These are phyloP conservation scores for Ceratocystis ficicola DNA, from an alignment of 2,329 filamentous ascomycete genomes.

Conservation along the genomic window DNA sequence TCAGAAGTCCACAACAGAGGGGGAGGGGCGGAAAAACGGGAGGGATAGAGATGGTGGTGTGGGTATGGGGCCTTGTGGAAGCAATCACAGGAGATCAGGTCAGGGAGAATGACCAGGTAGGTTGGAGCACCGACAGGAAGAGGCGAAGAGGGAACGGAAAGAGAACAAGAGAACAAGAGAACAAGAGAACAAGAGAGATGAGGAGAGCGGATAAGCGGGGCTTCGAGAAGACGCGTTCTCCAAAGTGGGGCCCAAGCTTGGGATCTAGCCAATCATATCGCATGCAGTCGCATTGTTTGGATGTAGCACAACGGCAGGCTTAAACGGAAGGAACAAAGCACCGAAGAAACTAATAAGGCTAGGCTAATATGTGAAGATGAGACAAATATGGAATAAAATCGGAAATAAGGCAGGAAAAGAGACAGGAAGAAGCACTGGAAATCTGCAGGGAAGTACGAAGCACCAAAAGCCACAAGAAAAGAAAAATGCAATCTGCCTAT, in stretches of 20 bases:
- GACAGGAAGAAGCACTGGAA: background rate
- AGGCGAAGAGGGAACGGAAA: background rate
- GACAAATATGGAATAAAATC: background rate
- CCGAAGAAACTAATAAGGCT: slow-evolving; percentile 8
- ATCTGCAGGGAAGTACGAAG: background rate
- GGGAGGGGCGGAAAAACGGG: too few relatives aligned
- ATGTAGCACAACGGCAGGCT: slow-evolving; percentile 8
- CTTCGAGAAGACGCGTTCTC: background rate
- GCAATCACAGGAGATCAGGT: background rate
- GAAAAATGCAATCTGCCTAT: background rate
- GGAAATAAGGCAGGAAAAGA: background rate
- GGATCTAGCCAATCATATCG: background rate
- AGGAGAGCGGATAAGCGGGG: slow-evolving; percentile 1
- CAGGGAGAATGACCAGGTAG: background rate
- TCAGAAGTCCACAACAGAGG: too few relatives aligned
- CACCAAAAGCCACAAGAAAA: background rate
- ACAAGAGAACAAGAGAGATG: background rate
- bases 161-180: background rate
- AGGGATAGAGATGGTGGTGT: too few relatives aligned
- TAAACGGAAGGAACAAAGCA: slow-evolving; percentile 7
- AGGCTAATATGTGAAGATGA: background rate
- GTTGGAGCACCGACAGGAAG: background rate
- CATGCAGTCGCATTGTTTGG: background rate
- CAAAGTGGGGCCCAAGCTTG: background rate
- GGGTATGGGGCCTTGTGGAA: too few relatives aligned